Percentiles rank a stretch among this genome's conserved stretches.
Conservation (phyloP, 2,329 filamentous ascomycete genomes). For the Monosporascus sp. region DNA sequence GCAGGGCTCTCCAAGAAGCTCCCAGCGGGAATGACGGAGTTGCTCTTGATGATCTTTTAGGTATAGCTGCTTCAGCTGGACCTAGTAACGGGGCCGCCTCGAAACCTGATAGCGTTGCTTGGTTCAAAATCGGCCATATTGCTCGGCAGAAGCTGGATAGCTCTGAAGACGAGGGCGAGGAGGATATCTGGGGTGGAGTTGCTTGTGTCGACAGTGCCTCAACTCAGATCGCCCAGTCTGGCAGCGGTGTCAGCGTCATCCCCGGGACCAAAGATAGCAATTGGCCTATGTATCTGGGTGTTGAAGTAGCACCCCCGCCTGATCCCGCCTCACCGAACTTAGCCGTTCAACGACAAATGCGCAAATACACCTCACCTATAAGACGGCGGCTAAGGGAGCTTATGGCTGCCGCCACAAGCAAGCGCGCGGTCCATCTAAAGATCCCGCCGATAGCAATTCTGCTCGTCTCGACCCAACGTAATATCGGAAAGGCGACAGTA, state of each 20-base stretch:
- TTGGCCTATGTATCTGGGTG: conserved; percentile 87
- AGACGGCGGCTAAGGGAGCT: conserved; percentile 75
- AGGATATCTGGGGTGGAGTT: conserved; percentile 78
- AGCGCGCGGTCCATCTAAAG: conserved; percentile 77
- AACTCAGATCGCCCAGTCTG: conserved; percentile 88
- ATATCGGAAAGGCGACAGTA: conserved; percentile 84
- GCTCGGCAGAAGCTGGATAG: conserved; percentile 48
- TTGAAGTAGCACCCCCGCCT: conserved; percentile 59
- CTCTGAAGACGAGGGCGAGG: conserved; percentile 52
- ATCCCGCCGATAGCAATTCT: conserved; percentile 87
- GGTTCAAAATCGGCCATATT: conserved; percentile 87
- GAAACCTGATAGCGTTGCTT: conserved; percentile 64
- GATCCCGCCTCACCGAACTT: conserved; percentile 33
- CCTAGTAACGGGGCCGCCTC: conserved; percentile 26
- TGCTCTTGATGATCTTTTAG: conserved; percentile 67
- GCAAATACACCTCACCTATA: conserved; percentile 51
- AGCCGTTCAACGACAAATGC: conserved; percentile 41
- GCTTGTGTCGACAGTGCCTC: conserved; percentile 80
- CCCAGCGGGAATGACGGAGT: conserved; percentile 51
- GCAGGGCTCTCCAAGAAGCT: conserved; percentile 73
- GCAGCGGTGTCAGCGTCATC: conserved; percentile 76
- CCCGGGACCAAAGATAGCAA: conserved; percentile 71
- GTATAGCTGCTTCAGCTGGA: conserved; percentile 44
- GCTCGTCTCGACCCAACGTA: conserved; percentile 84
- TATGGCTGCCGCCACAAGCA: conserved; percentile 82